A percentile compares a stretch with the other conserved stretches of the same genome.
Conservation (phyloP, 768 basidiomycete species). For the Sutorius australiensis region DNA sequence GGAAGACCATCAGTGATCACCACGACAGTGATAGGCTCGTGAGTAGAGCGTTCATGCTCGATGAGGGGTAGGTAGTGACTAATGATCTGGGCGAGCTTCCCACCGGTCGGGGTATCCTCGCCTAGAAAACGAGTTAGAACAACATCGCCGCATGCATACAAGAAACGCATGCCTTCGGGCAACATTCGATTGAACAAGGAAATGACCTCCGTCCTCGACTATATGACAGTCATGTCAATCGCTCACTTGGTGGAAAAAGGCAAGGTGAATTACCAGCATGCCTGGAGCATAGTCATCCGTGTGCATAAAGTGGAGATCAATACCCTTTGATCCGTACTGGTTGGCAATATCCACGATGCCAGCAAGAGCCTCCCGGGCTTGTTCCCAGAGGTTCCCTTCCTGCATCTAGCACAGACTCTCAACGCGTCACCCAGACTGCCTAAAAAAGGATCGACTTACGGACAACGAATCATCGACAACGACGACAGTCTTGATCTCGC, state of each 20-base stretch:
- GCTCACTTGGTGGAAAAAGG: not conserved
- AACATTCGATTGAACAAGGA: slow-evolving; percentile 24
- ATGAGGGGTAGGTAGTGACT: slow-evolving; percentile 34
- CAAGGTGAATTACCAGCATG: slow-evolving; percentile 18
- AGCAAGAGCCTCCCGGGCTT: slow-evolving; percentile 39
- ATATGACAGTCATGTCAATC: not conserved
- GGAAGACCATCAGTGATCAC: slow-evolving; percentile 41
- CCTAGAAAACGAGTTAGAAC: slow-evolving; percentile 8
- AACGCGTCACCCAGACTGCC: not conserved
- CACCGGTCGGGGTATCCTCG: slow-evolving; percentile 38
- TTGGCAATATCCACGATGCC: slow-evolving; percentile 38
- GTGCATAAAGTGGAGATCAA: slow-evolving; percentile 45
- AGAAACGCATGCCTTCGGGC: slow-evolving; percentile 20
- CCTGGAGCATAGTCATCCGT: slow-evolving; percentile 26
- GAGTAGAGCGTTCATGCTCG: slow-evolving; percentile 25
- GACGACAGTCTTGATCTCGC: slow-evolving; percentile 41
- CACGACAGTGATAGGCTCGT: slow-evolving; percentile 36
- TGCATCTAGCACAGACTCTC: slow-evolving; percentile 32
- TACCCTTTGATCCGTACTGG: slow-evolving; percentile 35
- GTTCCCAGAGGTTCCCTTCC: slow-evolving; percentile 39
- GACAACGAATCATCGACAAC: slow-evolving; percentile 41
- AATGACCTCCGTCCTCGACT: slow-evolving; percentile 23
- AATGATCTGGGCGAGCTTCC: slow-evolving; percentile 36
- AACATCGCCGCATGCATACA: not conserved
- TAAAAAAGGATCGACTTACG: slow-evolving; percentile 12